Evolutionary conservation across 306 rosid species (phyloP), one percentile per base, ranked within the genome.

Genomic region (Vigna angularis): DNA sequence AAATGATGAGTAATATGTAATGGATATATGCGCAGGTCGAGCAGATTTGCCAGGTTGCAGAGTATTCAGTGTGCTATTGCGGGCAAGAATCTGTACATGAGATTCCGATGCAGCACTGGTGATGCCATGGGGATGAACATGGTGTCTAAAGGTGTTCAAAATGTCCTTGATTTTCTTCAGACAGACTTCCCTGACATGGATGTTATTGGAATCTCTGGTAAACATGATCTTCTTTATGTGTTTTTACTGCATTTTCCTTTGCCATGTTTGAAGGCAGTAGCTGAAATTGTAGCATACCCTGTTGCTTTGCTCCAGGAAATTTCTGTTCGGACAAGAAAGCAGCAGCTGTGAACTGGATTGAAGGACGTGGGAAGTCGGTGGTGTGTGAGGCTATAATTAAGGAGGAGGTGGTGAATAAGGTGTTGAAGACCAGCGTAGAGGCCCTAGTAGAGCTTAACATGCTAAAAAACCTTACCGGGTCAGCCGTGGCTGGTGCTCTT

Each of bases 101-200:
- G 96, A 85, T 90, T 88, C 75, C 75, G 72, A 7, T 88, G 93
- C 83, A 84, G 93, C 85, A 90, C 96, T 9, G 96, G 96, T 0
- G 96, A 90, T 56, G 96, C 96, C 34, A 90, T 90, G 96, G 96
- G 96, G 70, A 90, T 90, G 96, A 89, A 88, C 88, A 90, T 90
- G 91, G 94, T 90, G n/a, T 90, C 94, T 3, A 90, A 90, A 81
- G 94, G 94, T 16, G 91, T 90, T 47, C 94, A 90, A 77, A 87
- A 90, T 45, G 91, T 87, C 70, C 90, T 90, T 32, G 91, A 86
- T 73, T 90, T 84, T 76, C 89, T 90, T 64, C 91, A 78, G 72
- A 62, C 4, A 4, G 91, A 90, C 28, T 88, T 90, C 69, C 89
- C 91, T 48, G 96, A 90, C 85, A 90, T 90, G 96, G 96, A 90